phyloP scores from a whole-genome alignment of 179 eudicot species.

The Drosera spatulata region DNA sequence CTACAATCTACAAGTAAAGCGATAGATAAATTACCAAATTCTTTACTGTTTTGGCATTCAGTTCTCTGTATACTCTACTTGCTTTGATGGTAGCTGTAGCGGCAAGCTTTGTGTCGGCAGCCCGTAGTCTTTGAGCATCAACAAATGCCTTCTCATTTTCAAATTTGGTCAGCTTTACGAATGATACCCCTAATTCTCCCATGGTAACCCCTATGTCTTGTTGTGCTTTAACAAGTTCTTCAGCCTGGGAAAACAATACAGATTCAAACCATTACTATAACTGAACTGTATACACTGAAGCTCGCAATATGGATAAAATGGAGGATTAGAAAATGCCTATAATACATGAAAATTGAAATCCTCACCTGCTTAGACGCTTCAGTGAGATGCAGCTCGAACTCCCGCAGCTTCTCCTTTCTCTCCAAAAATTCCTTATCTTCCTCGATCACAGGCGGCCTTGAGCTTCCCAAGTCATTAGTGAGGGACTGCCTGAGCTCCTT shows the following conservation, averaged over 20 bases:
- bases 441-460: slow-evolving; percentile 56
- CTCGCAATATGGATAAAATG: background rate
- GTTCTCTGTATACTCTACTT: slow-evolving; percentile 22
- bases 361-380: slow-evolving; percentile 64
- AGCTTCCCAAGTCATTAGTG: slow-evolving; percentile 16
- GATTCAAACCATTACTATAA: background rate
- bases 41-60: slow-evolving; percentile 80
- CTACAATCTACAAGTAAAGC: too few relatives aligned
- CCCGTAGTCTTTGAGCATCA: slow-evolving; percentile 60
- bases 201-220: slow-evolving; percentile 84
- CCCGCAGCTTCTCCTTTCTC: slow-evolving; percentile 63
- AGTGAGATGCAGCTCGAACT: slow-evolving; percentile 56
- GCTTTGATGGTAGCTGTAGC: slow-evolving; percentile 74
- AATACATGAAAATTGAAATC: slow-evolving; percentile 1
- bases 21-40: slow-evolving; percentile 49
- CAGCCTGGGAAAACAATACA: slow-evolving; percentile 42
- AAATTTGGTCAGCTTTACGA: slow-evolving; percentile 65
- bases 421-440: slow-evolving; percentile 83
- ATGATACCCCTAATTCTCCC: slow-evolving; percentile 85
- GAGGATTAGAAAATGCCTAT: background rate
- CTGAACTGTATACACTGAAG: too few relatives aligned
- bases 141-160: slow-evolving; percentile 13
- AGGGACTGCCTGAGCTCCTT: slow-evolving; percentile 79
- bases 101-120: slow-evolving; percentile 62
- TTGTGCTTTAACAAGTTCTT: slow-evolving; percentile 80